Evolutionary conservation across 805 yeast species (phyloP), one percentile per base, ranked within the genome.

Genomic region (Geotrichum ghanense): DNA sequence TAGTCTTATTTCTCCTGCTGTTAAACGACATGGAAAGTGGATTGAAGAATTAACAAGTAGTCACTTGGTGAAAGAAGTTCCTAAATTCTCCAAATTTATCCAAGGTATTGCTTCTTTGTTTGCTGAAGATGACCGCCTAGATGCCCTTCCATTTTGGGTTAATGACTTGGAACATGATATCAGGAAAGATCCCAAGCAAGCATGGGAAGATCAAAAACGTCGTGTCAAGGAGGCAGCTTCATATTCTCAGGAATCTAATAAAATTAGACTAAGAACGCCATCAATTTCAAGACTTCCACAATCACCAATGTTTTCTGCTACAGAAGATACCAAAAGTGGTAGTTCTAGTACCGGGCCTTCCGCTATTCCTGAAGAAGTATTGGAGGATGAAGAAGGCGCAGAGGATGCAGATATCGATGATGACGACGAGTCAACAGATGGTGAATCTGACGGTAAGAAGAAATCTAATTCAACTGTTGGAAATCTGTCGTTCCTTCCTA

Each of bases 71-170:
- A 88, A 86, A 61, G 97, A 88, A 63, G 89, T 90, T 50, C 96
- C 97, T 47, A 84, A 85, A 58, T 90, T 90, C 59, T 85, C 95
- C 45, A 86, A 88, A 65, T 90, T 84, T 61, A 74, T 90, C 54
- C 98, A 90, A 62, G 97, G 97, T 66, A 78, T 88, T 48, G 88
- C 96, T 3, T 74, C 87, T 2, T 72, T 90, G 51, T 90, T 81
- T 60, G 76, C 87, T 46, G 97, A 90, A 60, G 92, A 86, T 61
- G 97, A 90, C 57, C 81, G 83, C 55, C 73, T 90, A 59, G 95
- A 87, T 61, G 79, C 82, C 52, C 72, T 90, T 51, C 98, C 98
- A 47, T 84, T 88, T 63, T 90, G 98, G 98, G 73, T 87, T 53
- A 85, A 94, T 49, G 97, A 90, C 51, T 70, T 92, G 56, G 97